Evolutionary conservation across 2,329 filamentous ascomycete genomes (phyloP), one percentile per base, ranked within the genome.

Genomic region (Penicillium corylophilum): DNA sequence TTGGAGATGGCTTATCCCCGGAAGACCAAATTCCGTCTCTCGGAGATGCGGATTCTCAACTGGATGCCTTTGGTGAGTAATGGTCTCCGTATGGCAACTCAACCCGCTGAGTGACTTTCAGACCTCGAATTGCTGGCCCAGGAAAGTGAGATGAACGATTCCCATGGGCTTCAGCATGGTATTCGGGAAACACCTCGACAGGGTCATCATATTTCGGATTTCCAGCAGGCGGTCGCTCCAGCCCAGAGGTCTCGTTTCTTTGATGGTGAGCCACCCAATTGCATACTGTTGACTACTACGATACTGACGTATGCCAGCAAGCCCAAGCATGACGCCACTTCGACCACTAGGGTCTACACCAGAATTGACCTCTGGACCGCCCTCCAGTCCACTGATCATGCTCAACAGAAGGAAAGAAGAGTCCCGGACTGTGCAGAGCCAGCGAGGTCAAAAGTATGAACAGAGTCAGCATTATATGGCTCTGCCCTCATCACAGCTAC

Each of bases 61-160:
- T 80, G 12, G 77, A 82, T 67, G 72, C 72, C 3, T 82, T 81
- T 57, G 78, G 79, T 82, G 59, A 59, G 70, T 56, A 12, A 29
- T 44, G 12, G 18, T 9, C 9, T 12, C 28, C 31, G 46, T 20
- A 54, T 28, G 12, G 3, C 20, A 16, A n/a, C 5, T 13, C 9
- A 10, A 13, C 20, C 15, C 33, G 16, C 50, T 51, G 31, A 58
- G 45, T 3, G 8, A 29, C 9, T 7, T 29, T 3, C 8, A 75
- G 73, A 75, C 42, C 61, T 71, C 18, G 71, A 73, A 39, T 46
- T 75, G 16, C 57, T 75, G 16, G 68, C 71, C 15, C 70, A 71
- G 29, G 52, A 63, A 46, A 57, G 35, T 46, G 51, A 24, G n/a
- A 57, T 15, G 28, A 56, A 13, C 23, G 47, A 23, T 35, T 47